Percentiles rank a stretch among this genome's conserved stretches.
Conservation (phyloP, 2,329 filamentous ascomycete species). For the Talaromyces albobiverticillius region DNA sequence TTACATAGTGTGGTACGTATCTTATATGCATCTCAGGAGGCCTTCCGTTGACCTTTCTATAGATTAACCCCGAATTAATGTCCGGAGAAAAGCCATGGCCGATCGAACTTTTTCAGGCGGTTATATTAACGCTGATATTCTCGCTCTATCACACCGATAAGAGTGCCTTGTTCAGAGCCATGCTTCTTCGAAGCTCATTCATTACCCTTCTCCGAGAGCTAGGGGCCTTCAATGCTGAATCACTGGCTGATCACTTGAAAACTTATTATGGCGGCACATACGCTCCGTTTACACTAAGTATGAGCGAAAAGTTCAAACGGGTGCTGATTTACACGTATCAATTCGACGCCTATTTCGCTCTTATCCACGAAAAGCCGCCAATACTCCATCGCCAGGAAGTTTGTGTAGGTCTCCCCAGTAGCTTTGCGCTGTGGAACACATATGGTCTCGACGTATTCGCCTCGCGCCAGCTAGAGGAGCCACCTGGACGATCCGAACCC, state of each 20-base stretch:
- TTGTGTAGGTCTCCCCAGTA: slow-evolving; percentile 1
- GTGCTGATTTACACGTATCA: slow-evolving; percentile 7
- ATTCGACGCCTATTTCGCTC: slow-evolving; percentile 4
- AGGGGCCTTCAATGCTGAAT: neutral
- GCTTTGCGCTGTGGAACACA: slow-evolving; percentile 12
- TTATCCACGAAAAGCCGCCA: slow-evolving; percentile 2
- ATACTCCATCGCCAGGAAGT: slow-evolving; percentile 10
- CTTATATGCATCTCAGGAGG: too few species aligned
- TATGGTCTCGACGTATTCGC: slow-evolving; percentile 8
- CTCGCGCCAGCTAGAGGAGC: neutral
- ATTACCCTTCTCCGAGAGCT: slow-evolving; percentile 11
- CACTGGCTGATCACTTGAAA: neutral
- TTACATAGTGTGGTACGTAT: neutral
- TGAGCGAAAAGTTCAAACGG: neutral
- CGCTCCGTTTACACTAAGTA: slow-evolving; percentile 4
- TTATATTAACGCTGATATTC: slow-evolving; percentile 1
- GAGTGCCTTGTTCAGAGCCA: slow-evolving; percentile 3
- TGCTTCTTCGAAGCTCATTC: slow-evolving; percentile 10
- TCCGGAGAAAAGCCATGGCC: slow-evolving; percentile 1
- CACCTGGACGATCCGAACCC: neutral
- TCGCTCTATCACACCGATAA: slow-evolving; percentile 12
- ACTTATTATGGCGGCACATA: slow-evolving; percentile 2
- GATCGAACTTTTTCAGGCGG: slow-evolving; percentile 7
- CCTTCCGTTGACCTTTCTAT: neutral
- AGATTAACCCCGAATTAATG: neutral